Evolutionary conservation across 345 rosid species (phyloP).

Genomic region (Melaleuca quinquenervia): DNA sequence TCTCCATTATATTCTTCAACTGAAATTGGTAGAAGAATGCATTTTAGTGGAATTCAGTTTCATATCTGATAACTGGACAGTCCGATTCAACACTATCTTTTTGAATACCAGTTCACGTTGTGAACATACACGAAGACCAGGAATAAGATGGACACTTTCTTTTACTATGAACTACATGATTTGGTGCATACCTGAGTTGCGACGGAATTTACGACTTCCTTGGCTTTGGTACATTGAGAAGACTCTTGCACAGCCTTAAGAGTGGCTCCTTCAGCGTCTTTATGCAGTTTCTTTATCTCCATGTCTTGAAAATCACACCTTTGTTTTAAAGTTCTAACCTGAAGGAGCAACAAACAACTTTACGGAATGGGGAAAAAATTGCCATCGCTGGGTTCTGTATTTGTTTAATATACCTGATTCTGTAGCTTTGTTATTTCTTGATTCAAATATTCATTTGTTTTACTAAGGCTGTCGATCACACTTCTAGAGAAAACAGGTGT

Average conservation of each 20-base stretch:
- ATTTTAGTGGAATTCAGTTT: neutral
- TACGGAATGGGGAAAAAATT: neutral
- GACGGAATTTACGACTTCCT: slow-evolving; percentile 44
- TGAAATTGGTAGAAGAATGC: slow-evolving; percentile 9
- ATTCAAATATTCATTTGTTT: slow-evolving; percentile 70
- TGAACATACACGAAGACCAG: neutral
- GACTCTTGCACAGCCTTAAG: slow-evolving; percentile 34
- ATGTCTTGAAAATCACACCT: slow-evolving; percentile 55
- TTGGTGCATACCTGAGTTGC: slow-evolving; percentile 38
- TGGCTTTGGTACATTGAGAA: slow-evolving; percentile 45
- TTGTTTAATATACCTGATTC: slow-evolving; percentile 38
- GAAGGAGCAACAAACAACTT: slow-evolving; percentile 4
- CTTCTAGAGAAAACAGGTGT: slow-evolving; percentile 55
- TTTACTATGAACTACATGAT: neutral
- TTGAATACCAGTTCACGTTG: neutral
- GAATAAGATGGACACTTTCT: neutral
- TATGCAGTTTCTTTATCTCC: slow-evolving; percentile 43
- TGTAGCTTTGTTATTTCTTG: slow-evolving; percentile 68
- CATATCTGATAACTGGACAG: neutral
- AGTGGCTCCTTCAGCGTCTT: slow-evolving; percentile 38
- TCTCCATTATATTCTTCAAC: slow-evolving; percentile 52
- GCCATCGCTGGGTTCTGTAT: neutral
- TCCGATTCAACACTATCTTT: neutral
- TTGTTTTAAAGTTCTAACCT: slow-evolving; percentile 55
- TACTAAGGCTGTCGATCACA: slow-evolving; percentile 71